These are phyloP conservation scores for Camelina laxa DNA, from an alignment of 345 rosid species.

Conservation along the genomic window DNA sequence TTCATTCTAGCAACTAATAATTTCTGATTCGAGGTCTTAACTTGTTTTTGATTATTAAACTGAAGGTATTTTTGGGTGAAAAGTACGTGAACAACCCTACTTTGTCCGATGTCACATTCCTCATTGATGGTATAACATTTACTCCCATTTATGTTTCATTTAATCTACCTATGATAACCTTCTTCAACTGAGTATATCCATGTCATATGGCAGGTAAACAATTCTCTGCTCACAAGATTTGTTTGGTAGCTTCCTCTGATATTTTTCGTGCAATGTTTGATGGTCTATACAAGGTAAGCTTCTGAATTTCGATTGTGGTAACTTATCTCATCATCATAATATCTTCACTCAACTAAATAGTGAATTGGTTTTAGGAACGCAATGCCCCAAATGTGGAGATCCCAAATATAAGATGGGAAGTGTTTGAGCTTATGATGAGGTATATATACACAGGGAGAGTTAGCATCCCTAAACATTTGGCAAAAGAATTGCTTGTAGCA, in stretches of 20 bases:
- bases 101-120: slow-evolving; percentile 72
- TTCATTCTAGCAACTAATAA: background rate
- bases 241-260: slow-evolving; percentile 83
- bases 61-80: slow-evolving; percentile 72
- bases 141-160: background rate
- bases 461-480: slow-evolving; percentile 51
- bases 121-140: slow-evolving; percentile 59
- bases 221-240: slow-evolving; percentile 73
- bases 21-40: background rate
- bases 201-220: slow-evolving; percentile 53
- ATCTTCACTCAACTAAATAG: slow-evolving; percentile 21
- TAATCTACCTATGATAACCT: background rate
- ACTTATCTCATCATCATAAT: slow-evolving; percentile 7
- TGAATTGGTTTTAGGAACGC: slow-evolving; percentile 57
- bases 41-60: background rate
- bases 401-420: slow-evolving; percentile 78
- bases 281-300: slow-evolving; percentile 71
- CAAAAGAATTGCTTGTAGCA: slow-evolving; percentile 75
- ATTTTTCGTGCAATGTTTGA: slow-evolving; percentile 86
- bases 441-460: slow-evolving; percentile 75
- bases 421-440: slow-evolving; percentile 85
- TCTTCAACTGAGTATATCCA: slow-evolving; percentile 11
- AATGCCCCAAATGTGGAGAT: slow-evolving; percentile 74
- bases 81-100: slow-evolving; percentile 68
- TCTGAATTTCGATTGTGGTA: background rate